These are phyloP conservation scores for Aspergillus diversus DNA, from an alignment of 495 filamentous ascomycete species.

Conservation along the genomic window DNA sequence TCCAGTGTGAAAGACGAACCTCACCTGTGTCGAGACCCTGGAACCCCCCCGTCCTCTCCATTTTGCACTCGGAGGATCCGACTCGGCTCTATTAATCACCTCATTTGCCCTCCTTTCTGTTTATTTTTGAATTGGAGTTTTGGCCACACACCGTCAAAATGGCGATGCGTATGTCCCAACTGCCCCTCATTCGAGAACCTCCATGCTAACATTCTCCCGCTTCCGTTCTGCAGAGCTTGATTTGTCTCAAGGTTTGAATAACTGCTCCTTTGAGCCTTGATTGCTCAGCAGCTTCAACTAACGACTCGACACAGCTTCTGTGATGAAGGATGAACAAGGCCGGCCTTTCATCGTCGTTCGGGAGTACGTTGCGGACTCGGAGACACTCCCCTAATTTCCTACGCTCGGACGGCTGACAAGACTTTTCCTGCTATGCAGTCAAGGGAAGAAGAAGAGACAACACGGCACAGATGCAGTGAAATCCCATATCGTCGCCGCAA, in stretches of 20 bases:
- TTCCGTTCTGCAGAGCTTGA: constrained; percentile 61
- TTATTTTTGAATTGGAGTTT: constrained; percentile 22
- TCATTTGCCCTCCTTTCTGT: constrained; percentile 16
- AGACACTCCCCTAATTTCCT: constrained; percentile 17
- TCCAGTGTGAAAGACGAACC: constrained; percentile 21
- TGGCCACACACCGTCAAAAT: constrained; percentile 55
- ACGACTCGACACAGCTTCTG: constrained; percentile 57
- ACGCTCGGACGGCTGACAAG: constrained; percentile 25
- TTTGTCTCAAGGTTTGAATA: constrained; percentile 67
- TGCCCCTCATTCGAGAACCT: constrained; percentile 40
- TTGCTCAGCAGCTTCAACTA: constrained; percentile 22
- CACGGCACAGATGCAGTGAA: constrained; percentile 97
- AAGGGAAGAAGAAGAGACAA: constrained; percentile 96
- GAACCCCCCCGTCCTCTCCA: constrained; percentile 13
- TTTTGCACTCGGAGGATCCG: constrained; percentile 20
- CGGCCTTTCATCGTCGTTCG: constrained; percentile 97
- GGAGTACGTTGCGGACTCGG: constrained; percentile 70
- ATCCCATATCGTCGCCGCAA: constrained; percentile 93
- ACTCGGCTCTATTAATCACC: constrained; percentile 16
- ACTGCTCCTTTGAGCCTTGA: background rate
- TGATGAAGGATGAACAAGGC: constrained; percentile 92
- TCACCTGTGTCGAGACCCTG: constrained; percentile 19
- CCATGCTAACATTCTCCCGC: constrained; percentile 33
- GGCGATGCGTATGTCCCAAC: constrained; percentile 64
- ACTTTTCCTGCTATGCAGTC: constrained; percentile 54